Evolutionary conservation across 164 flowering plant genomes (phyloP).

Genomic region (Taxillus chinensis): DNA sequence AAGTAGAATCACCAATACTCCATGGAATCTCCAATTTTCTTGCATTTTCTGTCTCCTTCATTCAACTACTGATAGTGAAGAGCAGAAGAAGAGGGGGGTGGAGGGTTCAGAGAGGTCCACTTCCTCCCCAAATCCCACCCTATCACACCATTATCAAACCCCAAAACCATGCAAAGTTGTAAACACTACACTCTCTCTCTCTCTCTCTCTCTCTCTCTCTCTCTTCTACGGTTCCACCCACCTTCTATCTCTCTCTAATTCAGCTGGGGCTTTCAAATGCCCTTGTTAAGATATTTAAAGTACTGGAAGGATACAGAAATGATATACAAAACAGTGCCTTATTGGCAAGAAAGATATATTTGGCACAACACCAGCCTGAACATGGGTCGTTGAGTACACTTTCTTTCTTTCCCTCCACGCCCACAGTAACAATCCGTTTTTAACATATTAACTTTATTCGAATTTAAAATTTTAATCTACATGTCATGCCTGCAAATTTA

Average conservation of each 20-base stretch:
- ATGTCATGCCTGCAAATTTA: no score
- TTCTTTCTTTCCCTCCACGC: no score
- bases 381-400: no score
- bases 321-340: no score
- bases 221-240: not conserved
- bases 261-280: no score
- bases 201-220: slow-evolving; percentile 2
- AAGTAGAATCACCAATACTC: not conserved
- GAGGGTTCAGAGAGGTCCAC: slow-evolving; percentile 28
- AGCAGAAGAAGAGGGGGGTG: not conserved
- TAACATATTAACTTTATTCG: no score
- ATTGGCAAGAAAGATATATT: no score
- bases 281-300: no score
- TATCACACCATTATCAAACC: slow-evolving; percentile 30
- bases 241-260: not conserved
- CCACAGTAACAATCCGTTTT: no score
- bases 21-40: not conserved
- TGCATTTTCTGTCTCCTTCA: not conserved
- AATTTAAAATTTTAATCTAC: no score
- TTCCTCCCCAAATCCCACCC: slow-evolving; percentile 35
- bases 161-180: slow-evolving; percentile 25
- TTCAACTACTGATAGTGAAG: not conserved
- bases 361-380: no score
- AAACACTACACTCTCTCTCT: slow-evolving; percentile 3
- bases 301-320: no score